phyloP scores from a whole-genome alignment of 1,139 yeast genomes.

The Citeromyces hawaiiensis region DNA sequence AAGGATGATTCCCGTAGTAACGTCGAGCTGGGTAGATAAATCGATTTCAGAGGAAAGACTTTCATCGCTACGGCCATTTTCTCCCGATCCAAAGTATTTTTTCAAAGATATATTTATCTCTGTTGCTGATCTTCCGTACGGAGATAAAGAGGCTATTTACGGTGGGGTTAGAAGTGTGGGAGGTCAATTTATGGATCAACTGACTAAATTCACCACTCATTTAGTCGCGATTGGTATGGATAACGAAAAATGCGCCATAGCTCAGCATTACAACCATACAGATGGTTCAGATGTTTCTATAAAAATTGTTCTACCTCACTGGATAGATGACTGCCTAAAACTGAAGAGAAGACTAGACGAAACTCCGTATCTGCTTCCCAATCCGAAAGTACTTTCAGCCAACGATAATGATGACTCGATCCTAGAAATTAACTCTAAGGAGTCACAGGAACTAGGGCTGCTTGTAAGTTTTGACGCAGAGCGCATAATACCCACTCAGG shows the following conservation, averaged over 20 bases:
- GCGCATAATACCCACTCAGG: neutral
- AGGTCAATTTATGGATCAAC: constrained; percentile 52
- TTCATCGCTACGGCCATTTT: constrained; percentile 36
- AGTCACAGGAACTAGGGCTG: constrained; percentile 1
- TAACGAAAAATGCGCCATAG: constrained; percentile 26
- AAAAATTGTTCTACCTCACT: constrained; percentile 58
- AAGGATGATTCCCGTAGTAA: constrained; percentile 57
- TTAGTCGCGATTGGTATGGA: constrained; percentile 43
- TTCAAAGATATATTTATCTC: constrained; percentile 51
- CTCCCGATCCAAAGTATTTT: constrained; percentile 60
- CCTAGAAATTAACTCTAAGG: constrained; percentile 3
- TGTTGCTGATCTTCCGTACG: constrained; percentile 41
- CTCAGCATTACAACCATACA: constrained; percentile 19
- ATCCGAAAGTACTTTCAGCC: constrained; percentile 8
- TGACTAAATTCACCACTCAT: constrained; percentile 69
- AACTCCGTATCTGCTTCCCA: constrained; percentile 31
- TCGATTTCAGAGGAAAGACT: constrained; percentile 29
- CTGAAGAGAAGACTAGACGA: constrained; percentile 38
- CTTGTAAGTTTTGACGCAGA: neutral
- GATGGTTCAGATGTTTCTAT: constrained; percentile 15
- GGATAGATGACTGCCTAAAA: constrained; percentile 45
- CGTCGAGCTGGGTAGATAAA: constrained; percentile 48
- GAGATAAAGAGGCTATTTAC: constrained; percentile 52
- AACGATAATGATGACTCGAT: constrained; percentile 4
- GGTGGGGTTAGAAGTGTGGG: constrained; percentile 65